A percentile compares a stretch with the other conserved stretches of the same genome.
Evolutionary conservation across 2,329 filamentous ascomycete species (phyloP).

Genomic region (Penicillium sp.): DNA sequence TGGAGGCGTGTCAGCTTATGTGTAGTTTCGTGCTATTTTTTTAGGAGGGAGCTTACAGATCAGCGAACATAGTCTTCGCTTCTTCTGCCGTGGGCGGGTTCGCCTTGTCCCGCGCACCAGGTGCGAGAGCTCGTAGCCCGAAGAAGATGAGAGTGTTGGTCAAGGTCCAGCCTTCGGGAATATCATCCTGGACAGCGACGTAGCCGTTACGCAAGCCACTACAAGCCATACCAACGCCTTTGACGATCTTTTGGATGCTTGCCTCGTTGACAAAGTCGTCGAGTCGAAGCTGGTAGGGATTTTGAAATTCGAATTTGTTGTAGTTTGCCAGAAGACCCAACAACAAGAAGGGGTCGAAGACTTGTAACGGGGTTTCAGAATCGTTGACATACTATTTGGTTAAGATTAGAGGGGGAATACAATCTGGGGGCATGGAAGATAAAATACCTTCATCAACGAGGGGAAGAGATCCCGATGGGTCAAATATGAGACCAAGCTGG

Average conservation of each 20-base stretch:
- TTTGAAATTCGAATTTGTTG: slow-evolving; percentile 99
- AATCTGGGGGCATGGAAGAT: neutral
- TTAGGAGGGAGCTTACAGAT: slow-evolving; percentile 58
- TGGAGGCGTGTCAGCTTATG: slow-evolving; percentile 45
- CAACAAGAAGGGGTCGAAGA: slow-evolving; percentile 76
- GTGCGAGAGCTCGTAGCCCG: slow-evolving; percentile 75
- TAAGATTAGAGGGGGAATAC: slow-evolving; percentile 14
- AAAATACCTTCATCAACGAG: slow-evolving; percentile 81
- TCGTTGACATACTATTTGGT: slow-evolving; percentile 76
- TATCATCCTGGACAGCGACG: slow-evolving; percentile 82
- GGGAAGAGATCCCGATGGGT: slow-evolving; percentile 94
- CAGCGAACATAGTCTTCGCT: slow-evolving; percentile 77
- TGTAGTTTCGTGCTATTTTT: slow-evolving; percentile 4
- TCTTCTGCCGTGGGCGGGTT: slow-evolving; percentile 73
- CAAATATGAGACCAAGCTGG: slow-evolving; percentile 90
- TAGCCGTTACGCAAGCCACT: slow-evolving; percentile 72
- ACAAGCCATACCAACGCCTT: slow-evolving; percentile 74
- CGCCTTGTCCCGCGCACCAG: slow-evolving; percentile 64
- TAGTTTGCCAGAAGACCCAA: slow-evolving; percentile 91
- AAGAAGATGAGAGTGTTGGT: slow-evolving; percentile 80
- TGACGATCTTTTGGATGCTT: slow-evolving; percentile 80
- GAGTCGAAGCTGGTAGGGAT: slow-evolving; percentile 87
- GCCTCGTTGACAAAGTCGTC: slow-evolving; percentile 94
- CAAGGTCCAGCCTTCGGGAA: slow-evolving; percentile 87
- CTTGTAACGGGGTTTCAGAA: slow-evolving; percentile 64